Evolutionary conservation across 257 asterid genomes (phyloP).

Genomic region (Mitragyna speciosa): DNA sequence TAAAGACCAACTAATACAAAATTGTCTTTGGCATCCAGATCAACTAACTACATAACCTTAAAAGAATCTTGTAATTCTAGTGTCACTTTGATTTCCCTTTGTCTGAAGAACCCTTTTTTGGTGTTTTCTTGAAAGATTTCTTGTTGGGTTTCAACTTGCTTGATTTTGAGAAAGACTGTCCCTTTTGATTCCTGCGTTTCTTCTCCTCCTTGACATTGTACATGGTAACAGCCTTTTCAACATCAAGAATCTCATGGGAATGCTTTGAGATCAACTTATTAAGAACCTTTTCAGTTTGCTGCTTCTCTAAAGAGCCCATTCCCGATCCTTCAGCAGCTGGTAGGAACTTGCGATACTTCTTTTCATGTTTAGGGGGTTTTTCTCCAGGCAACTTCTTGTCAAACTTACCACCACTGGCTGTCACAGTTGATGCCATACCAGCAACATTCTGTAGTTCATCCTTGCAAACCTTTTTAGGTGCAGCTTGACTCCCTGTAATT

Average conservation of each 20-base stretch:
- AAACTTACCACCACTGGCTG: constrained; percentile 98
- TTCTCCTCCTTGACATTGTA: constrained; percentile 80
- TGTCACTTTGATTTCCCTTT: constrained; percentile 65
- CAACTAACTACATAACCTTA: background rate
- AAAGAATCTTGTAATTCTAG: background rate
- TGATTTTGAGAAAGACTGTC: constrained; percentile 37
- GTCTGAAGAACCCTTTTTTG: constrained; percentile 42
- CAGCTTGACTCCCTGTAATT: constrained; percentile 72
- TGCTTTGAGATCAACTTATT: constrained; percentile 69
- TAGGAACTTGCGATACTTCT: constrained; percentile 87
- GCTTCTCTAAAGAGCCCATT: constrained; percentile 77
- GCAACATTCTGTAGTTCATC: constrained; percentile 87
- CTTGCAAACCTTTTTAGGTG: constrained; percentile 67
- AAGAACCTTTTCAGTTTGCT: constrained; percentile 80
- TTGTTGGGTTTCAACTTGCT: constrained; percentile 60
- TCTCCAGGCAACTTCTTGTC: constrained; percentile 94
- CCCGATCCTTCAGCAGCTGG: constrained; percentile 96
- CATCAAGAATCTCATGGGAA: constrained; percentile 86
- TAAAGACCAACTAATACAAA: background rate
- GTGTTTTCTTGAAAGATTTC: constrained; percentile 67
- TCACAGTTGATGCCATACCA: constrained; percentile 87
- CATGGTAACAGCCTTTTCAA: constrained; percentile 95
- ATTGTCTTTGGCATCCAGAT: background rate
- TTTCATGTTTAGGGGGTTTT: constrained; percentile 82
- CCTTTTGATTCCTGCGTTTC: constrained; percentile 51